Conservation (phyloP, 805 yeast genomes). For the Yarrowia deformans region DNA sequence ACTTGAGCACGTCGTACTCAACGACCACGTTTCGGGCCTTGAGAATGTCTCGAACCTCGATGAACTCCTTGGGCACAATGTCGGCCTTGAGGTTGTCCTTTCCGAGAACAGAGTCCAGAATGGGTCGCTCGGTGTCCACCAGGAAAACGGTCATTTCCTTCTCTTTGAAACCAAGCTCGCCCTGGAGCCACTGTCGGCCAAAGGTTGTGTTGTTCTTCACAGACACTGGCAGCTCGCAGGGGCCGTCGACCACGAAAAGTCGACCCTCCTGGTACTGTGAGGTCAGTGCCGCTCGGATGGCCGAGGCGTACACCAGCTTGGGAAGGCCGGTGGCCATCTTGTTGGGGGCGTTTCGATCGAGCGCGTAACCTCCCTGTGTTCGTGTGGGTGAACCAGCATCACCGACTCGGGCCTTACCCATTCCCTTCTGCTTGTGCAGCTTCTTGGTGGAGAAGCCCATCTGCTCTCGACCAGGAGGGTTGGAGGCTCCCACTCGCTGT, state of each 20-base stretch:
- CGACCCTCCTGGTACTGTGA: conserved; percentile 79
- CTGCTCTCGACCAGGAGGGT: conserved; percentile 85
- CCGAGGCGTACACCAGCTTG: conserved; percentile 71
- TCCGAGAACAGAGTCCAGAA: conserved; percentile 33
- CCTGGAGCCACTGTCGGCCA: conserved; percentile 37
- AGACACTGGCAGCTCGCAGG: conserved; percentile 30
- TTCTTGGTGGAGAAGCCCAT: conserved; percentile 85
- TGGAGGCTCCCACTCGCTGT: conserved; percentile 86
- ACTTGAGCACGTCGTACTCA: conserved; percentile 53
- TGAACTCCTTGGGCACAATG: conserved; percentile 73
- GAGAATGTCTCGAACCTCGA: conserved; percentile 81
- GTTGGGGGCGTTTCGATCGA: conserved; percentile 88
- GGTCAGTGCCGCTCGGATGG: conserved; percentile 82
- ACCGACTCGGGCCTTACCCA: conserved; percentile 95
- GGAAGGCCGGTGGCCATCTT: conserved; percentile 85
- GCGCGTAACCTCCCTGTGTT: conserved; percentile 86
- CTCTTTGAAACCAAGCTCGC: conserved; percentile 22
- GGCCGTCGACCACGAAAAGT: conserved; percentile 69
- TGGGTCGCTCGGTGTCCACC: conserved; percentile 23
- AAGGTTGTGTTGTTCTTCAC: conserved; percentile 37
- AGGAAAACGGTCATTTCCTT: conserved; percentile 36
- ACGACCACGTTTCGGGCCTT: conserved; percentile 78
- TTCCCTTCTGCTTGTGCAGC: conserved; percentile 87
- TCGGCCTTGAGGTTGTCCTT: conserved; percentile 55
- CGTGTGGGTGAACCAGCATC: conserved; percentile 94